Base-by-base conservation (phyloP, 2,329 filamentous ascomycete genomes). In the Xylaria sp. region DNA sequence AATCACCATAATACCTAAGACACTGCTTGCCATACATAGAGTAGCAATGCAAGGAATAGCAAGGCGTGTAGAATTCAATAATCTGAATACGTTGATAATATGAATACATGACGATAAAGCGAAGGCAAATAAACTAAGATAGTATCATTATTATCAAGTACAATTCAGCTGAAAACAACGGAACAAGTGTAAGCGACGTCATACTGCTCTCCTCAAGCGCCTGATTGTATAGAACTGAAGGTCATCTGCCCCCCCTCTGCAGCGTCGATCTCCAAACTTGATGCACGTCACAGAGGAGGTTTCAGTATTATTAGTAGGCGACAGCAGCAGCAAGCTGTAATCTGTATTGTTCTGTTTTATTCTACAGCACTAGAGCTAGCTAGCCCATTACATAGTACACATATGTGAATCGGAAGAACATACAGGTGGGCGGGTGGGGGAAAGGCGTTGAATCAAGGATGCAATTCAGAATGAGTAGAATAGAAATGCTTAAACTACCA, bases 181-280 rank as follows among this genome's bases (percentile, higher is more conserved):
- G 28, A 32, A 18, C 41, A 12, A 12, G 8, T 57, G 4, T 32
- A 58, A 54, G 25, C 55, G 56, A 65, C 63, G 48, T 65, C 63
- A 65, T 65, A 41, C 18, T 28, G 25, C 32, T 37, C 32, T 34
- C 7, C 44, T 18, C 32, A 52, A 44, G 18, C 44, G 54, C 63
- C 63, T 57, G 52, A 15, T 28, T 2, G 20, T 57, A 20, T 39
- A 39, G 6, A 46, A 59, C 48, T 12, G 20, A 12, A n/a, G 48
- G 63, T 65, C 63, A 65, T 55, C 55, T 55, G 63, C 63, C 28
- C 25, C 25, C 48, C 48, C 50, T 41, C 32, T 18, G 55, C 63
- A 60, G 63, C 50, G 63, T 39, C 57, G 63, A 65, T 65, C 55
- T 20, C 13, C 4, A 50, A 9, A 12, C 23, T 57, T 25, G n/a